These are phyloP conservation scores for Talaromyces rugulosus DNA, from an alignment of 2,329 filamentous ascomycete species.

Conservation along the genomic window DNA sequence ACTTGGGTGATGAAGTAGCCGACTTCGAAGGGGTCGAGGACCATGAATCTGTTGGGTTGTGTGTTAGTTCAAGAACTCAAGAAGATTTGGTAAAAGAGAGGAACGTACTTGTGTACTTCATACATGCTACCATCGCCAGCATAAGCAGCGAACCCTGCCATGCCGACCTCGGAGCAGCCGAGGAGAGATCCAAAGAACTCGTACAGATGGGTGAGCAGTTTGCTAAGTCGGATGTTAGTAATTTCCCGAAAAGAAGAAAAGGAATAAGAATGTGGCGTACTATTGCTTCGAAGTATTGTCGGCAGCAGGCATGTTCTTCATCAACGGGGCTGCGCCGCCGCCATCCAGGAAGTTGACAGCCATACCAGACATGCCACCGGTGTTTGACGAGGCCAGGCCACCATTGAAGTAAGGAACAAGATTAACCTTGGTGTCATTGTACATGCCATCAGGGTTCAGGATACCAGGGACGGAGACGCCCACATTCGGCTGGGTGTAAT, in stretches of 20 bases:
- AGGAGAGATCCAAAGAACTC: slow-evolving; percentile 58
- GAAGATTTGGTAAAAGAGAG: not conserved
- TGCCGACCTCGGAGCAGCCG: slow-evolving; percentile 51
- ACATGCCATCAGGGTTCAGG: slow-evolving; percentile 45
- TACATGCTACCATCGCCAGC: slow-evolving; percentile 22
- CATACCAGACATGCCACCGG: slow-evolving; percentile 41
- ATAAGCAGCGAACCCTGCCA: slow-evolving; percentile 50
- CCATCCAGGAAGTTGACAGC: slow-evolving; percentile 60
- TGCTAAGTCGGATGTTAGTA: slow-evolving; percentile 28
- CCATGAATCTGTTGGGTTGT: slow-evolving; percentile 47
- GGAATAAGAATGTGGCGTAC: slow-evolving; percentile 32
- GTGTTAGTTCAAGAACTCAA: too few species aligned
- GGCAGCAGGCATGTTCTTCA: slow-evolving; percentile 53
- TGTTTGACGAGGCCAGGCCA: slow-evolving; percentile 51
- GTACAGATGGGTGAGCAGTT: slow-evolving; percentile 59
- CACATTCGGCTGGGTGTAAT: slow-evolving; percentile 54
- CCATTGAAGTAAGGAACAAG: slow-evolving; percentile 60
- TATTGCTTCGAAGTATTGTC: slow-evolving; percentile 52
- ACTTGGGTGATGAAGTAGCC: slow-evolving; percentile 60
- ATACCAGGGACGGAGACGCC: slow-evolving; percentile 55
- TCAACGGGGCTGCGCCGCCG: slow-evolving; percentile 53
- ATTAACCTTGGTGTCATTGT: slow-evolving; percentile 51
- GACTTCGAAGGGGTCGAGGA: slow-evolving; percentile 47
- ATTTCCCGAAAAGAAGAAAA: too few species aligned
- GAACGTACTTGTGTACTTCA: slow-evolving; percentile 25